Base-by-base conservation (phyloP, 768 basidiomycete species). In the Panellus pusillus region DNA sequence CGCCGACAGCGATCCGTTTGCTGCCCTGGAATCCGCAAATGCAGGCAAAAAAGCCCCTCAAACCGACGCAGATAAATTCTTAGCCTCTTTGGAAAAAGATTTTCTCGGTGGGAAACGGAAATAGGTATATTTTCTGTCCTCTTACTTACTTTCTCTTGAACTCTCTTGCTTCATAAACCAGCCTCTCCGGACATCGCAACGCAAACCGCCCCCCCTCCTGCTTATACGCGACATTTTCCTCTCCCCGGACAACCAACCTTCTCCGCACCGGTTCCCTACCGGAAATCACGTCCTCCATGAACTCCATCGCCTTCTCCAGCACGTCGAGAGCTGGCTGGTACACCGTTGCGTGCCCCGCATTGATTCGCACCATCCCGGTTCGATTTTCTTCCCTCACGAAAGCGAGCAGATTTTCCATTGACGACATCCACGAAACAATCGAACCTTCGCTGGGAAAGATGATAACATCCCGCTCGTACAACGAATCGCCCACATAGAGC, bases 51-150 rank as follows among this genome's bases (percentile, higher is more conserved):
- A 39, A 46, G 58, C 50, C 39, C 20, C 61, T 31, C 41, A 50
- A 39, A 63, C 68, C 43, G 76, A 77, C 18, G 86, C 87, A 1
- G 88, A 89, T 54, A 72, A 70, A 24, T 91, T 91, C 62, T 64
- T 91, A 47, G 82, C 87, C 12, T 75, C 79, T 52, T 72, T 91
- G 12, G 85, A 87, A 67, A 70, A 74, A 41, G 87, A 89, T 40
- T 80, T 90, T 38, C 64, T 81, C 35, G 61, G 65, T 54, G 60
- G 64, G 51, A 70, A 65, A 58, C 58, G 63, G 43, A 70, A 63
- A 62, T 68, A 64, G 59, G 57, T 50, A 79, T 80, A 61, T 84
- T 82, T 66, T 4, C 19, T 84, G 18, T 24, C 35, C 35, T 37
- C 15, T 32, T 47, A 20, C 9, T 28, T 28, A 45, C 46, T 47